Conservation (phyloP, 345 rosid species). For the Physaria fendleri region DNA sequence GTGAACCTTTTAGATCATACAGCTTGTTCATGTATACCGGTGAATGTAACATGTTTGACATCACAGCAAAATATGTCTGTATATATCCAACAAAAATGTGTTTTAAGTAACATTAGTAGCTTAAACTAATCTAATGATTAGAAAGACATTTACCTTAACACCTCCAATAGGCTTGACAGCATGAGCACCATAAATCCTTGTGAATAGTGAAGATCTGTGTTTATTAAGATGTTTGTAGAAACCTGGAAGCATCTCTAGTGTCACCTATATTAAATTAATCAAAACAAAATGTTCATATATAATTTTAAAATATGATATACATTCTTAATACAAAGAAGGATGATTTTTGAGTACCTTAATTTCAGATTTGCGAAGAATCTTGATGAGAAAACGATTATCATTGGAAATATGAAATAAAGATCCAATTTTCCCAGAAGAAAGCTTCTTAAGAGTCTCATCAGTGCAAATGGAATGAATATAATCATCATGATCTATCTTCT, state of each 20-base stretch:
- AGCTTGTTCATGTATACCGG: constrained; percentile 25
- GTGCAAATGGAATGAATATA: constrained; percentile 38
- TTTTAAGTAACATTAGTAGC: not conserved
- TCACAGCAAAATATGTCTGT: constrained; percentile 55
- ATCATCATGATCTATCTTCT: constrained; percentile 31
- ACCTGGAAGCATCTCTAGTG: constrained; percentile 37
- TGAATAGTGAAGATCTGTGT: constrained; percentile 29
- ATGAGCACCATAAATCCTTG: constrained; percentile 44
- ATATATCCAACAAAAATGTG: not conserved
- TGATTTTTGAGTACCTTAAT: constrained; percentile 37
- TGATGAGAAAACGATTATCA: constrained; percentile 35
- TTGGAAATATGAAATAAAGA: constrained; percentile 28
- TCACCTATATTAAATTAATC: constrained; percentile 26
- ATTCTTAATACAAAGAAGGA: no score
- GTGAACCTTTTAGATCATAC: constrained; percentile 56
- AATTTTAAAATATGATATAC: no score
- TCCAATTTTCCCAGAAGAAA: constrained; percentile 36
- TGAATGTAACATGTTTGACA: constrained; percentile 32
- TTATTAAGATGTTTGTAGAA: constrained; percentile 34
- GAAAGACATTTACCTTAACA: constrained; percentile 33
- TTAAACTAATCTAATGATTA: not conserved
- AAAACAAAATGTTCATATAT: no score
- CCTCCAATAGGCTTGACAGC: constrained; percentile 40
- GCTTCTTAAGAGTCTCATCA: constrained; percentile 34
- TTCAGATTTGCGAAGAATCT: constrained; percentile 44